Percentiles rank a stretch among this genome's conserved stretches.
Conservation (phyloP, 495 filamentous ascomycete species). For the Sordaria brevicollis region DNA sequence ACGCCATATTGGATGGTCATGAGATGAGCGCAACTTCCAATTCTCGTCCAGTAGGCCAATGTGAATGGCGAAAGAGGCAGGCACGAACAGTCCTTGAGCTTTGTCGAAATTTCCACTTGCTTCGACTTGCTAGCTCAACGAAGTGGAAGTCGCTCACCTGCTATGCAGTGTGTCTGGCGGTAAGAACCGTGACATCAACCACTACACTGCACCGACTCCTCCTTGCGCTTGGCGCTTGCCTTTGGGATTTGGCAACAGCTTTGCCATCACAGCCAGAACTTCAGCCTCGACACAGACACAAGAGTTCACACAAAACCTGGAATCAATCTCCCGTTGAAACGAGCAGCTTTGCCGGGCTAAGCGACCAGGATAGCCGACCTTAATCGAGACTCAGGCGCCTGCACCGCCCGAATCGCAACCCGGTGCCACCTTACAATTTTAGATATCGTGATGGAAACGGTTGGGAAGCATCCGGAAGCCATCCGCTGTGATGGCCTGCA, state of each 20-base stretch:
- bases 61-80: background rate
- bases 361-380: background rate
- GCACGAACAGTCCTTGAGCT: background rate
- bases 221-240: too few species aligned
- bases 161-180: background rate
- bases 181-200: background rate
- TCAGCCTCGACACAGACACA: background rate
- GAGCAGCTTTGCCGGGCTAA: background rate
- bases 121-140: background rate
- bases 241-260: background rate
- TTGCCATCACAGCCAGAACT: background rate
- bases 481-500: background rate
- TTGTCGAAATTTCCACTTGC: background rate
- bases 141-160: background rate
- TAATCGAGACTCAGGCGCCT: background rate
- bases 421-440: background rate
- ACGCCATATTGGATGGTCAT: background rate
- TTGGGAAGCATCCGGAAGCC: background rate
- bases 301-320: background rate
- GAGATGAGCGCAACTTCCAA: background rate
- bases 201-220: background rate
- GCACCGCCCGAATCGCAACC: background rate
- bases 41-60: background rate
- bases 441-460: background rate
- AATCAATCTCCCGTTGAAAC: background rate